Percentiles rank a stretch among this genome's conserved stretches.
These are phyloP conservation scores for Arthroderma uncinatum DNA, from an alignment of 2,329 filamentous ascomycete species.

Conservation along the genomic window DNA sequence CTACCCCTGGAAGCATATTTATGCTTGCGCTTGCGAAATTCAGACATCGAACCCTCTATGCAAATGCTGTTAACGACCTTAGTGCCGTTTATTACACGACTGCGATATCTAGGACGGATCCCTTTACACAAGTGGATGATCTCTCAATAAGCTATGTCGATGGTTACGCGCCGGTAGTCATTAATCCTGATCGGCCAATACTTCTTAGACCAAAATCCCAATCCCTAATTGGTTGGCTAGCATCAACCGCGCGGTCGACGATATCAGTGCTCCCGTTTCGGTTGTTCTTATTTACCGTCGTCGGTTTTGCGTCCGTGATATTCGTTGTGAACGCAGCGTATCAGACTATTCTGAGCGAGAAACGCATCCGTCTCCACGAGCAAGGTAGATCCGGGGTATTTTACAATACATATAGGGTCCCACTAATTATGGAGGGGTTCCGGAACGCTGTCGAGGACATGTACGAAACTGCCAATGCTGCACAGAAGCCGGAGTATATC, in stretches of 20 bases:
- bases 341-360: conserved; percentile 63
- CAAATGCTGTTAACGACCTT: conserved; percentile 78
- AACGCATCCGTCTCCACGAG: conserved; percentile 67
- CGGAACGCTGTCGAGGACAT: conserved; percentile 65
- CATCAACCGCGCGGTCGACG: conserved; percentile 22
- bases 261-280: conserved; percentile 52
- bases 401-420: conserved; percentile 61
- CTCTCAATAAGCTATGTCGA: conserved; percentile 62
- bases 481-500: conserved; percentile 61
- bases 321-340: conserved; percentile 67
- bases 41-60: conserved; percentile 64
- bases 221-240: conserved; percentile 14
- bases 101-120: conserved; percentile 63
- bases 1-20: conserved; percentile 77
- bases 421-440: conserved; percentile 63
- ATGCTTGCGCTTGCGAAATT: conserved; percentile 67
- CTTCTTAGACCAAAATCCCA: conserved; percentile 22
- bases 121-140: conserved; percentile 56
- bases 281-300: conserved; percentile 54
- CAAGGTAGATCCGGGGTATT: conserved; percentile 56
- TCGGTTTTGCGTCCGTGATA: conserved; percentile 59
- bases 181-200: conserved; percentile 44
- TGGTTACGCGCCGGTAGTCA: conserved; percentile 62
- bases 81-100: conserved; percentile 77
- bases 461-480: conserved; percentile 60